Conservation (phyloP, 2,329 filamentous ascomycete species). For the Colletotrichum tropicale region DNA sequence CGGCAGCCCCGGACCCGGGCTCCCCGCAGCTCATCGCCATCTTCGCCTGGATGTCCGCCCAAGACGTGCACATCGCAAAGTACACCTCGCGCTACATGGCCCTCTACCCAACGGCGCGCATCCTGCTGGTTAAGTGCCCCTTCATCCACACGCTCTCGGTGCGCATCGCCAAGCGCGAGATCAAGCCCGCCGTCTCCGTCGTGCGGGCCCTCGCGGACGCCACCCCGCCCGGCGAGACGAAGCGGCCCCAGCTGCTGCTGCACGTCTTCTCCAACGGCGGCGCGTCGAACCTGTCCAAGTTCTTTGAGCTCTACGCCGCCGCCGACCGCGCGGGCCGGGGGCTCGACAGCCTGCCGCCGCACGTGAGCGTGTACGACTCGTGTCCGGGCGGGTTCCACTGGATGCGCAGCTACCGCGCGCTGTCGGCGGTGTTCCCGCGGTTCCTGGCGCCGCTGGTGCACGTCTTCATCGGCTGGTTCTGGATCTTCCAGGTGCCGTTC, state of each 20-base stretch:
- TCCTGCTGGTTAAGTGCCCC: constrained; percentile 51
- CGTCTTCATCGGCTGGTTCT: constrained; percentile 34
- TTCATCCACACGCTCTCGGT: constrained; percentile 38
- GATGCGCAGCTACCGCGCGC: constrained; percentile 40
- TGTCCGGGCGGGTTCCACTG: constrained; percentile 50
- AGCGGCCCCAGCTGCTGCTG: constrained; percentile 39
- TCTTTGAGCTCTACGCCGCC: constrained; percentile 38
- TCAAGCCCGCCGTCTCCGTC: constrained; percentile 43
- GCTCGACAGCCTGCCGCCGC: constrained; percentile 37
- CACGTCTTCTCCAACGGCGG: constrained; percentile 61
- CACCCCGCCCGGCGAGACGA: constrained; percentile 13
- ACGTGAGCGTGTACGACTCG: constrained; percentile 52
- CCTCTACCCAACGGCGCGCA: constrained; percentile 47
- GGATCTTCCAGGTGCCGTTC: constrained; percentile 33
- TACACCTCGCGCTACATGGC: constrained; percentile 51
- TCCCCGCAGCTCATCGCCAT: constrained; percentile 52
- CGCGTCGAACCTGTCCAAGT: constrained; percentile 41
- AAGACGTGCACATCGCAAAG: constrained; percentile 55
- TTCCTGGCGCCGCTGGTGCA: constrained; percentile 38
- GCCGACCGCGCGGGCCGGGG: constrained; percentile 21
- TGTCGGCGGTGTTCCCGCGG: constrained; percentile 38
- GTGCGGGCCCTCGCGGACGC: constrained; percentile 35
- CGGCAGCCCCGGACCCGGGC: not conserved
- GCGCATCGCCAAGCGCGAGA: constrained; percentile 32
- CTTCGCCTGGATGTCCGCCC: constrained; percentile 56